Conservation (phyloP, 192 early-diverging fungal species). For the Backusella tarrabulga region DNA sequence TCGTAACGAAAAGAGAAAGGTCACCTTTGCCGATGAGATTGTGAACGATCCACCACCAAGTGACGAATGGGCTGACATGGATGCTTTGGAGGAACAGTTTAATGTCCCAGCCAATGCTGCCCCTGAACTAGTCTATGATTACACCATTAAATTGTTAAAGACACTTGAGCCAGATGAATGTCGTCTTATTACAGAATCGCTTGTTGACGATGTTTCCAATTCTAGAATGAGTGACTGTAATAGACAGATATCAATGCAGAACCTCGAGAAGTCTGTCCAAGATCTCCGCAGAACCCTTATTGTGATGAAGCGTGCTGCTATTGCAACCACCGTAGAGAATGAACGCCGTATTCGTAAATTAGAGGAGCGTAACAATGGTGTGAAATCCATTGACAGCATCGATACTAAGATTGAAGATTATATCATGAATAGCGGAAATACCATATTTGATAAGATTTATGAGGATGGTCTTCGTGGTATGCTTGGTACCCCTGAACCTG, state of each 20-base stretch:
- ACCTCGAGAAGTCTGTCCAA: slow-evolving; percentile 50
- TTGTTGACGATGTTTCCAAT: slow-evolving; percentile 58
- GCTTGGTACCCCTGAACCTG: slow-evolving; percentile 30
- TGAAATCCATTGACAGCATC: slow-evolving; percentile 7
- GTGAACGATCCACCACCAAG: slow-evolving; percentile 14
- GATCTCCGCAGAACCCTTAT: slow-evolving; percentile 55
- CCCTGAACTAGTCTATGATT: slow-evolving; percentile 50
- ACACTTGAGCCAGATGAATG: slow-evolving; percentile 50
- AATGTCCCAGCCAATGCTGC: slow-evolving; percentile 41
- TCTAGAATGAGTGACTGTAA: slow-evolving; percentile 50
- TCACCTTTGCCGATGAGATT: slow-evolving; percentile 41
- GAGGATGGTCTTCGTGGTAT: slow-evolving; percentile 38
- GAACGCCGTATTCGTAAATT: slow-evolving; percentile 33
- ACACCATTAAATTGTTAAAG: slow-evolving; percentile 46
- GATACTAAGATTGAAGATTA: slow-evolving; percentile 36
- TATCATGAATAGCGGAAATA: slow-evolving; percentile 35
- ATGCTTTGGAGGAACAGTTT: slow-evolving; percentile 34
- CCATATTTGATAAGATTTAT: slow-evolving; percentile 44
- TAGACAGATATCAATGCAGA: slow-evolving; percentile 46
- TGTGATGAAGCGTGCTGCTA: slow-evolving; percentile 58
- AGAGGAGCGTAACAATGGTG: neutral
- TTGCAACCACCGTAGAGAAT: slow-evolving; percentile 35
- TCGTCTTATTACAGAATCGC: slow-evolving; percentile 48
- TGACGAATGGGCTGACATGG: slow-evolving; percentile 38
- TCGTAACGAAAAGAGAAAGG: slow-evolving; percentile 22